phyloP scores from a whole-genome alignment of 1,139 yeast genomes.

The Blastobotrys illinoisensis region DNA sequence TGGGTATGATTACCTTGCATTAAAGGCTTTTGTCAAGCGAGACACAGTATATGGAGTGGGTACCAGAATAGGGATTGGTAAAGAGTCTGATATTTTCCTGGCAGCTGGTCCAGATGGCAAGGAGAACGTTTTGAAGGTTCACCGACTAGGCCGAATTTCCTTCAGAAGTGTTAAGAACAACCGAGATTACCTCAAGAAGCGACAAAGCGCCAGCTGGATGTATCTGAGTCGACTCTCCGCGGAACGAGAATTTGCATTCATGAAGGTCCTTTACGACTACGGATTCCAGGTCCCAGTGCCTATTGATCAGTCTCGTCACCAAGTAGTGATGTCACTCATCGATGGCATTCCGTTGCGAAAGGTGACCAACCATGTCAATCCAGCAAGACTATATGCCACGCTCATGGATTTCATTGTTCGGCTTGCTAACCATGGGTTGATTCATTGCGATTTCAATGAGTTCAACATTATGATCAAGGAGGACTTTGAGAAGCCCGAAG shows the following conservation, averaged over 20 bases:
- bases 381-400: conserved; percentile 69
- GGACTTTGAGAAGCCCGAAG: conserved; percentile 49
- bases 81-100: conserved; percentile 93
- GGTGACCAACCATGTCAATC: conserved; percentile 60
- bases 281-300: conserved; percentile 88
- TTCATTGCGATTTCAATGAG: conserved; percentile 96
- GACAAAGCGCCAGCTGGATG: conserved; percentile 82
- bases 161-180: conserved; percentile 89
- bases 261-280: conserved; percentile 65
- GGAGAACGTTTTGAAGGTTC: conserved; percentile 76
- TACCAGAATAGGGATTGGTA: conserved; percentile 90
- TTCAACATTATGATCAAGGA: conserved; percentile 86
- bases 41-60: conserved; percentile 76
- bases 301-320: conserved; percentile 83
- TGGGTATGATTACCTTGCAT: conserved; percentile 89
- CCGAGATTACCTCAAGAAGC: conserved; percentile 78
- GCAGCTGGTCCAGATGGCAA: conserved; percentile 65
- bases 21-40: conserved; percentile 70
- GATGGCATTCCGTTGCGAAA: conserved; percentile 88
- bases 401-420: conserved; percentile 82
- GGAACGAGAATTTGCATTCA: conserved; percentile 81
- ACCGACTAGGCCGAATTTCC: conserved; percentile 88
- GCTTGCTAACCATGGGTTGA: conserved; percentile 80
- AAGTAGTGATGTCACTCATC: conserved; percentile 87
- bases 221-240: conserved; percentile 86